Base-by-base conservation (phyloP, 306 rosid genomes). In the Sophora flavescens region DNA sequence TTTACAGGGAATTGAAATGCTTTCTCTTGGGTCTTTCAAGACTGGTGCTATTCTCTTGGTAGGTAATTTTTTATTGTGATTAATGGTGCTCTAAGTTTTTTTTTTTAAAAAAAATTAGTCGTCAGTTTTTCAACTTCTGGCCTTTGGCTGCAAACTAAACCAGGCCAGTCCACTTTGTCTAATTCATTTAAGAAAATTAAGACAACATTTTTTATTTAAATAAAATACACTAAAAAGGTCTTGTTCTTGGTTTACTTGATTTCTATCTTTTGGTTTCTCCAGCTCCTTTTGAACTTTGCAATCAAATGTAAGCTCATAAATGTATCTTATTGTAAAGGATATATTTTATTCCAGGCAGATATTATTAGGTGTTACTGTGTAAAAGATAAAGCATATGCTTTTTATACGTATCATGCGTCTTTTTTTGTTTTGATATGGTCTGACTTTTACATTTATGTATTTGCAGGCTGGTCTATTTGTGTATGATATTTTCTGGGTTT, bases 401-500 rank as follows among this genome's bases (percentile, higher is more conserved):
- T 58, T 54, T 2, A 8, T 44, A 33, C 22, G 36, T 47, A 36
- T 63, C 42, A 17, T 35, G 5, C 14, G 16, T 51, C 28, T 39
- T 70, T 73, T 16, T 57, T 39, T 39, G 44, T 58, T 18, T 48
- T 33, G 62, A 76, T 74, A 26, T 66, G 44, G 67, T 53, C 11
- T 87, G 48, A 66, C 79, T 38, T 65, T 10, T 70, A 14, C 8
- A 41, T 66, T 71, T 45, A 53, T 80, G 32, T 80, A 64, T 30
- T 62, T 78, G 63, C 89, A 96, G 99, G 94, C 94, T 44, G 99
- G 99, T 64, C 96, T 96, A 33, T 96, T 96, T 80, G 94, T 96
- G 8, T 96, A 96, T 57, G 98, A 96, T 82, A 93, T 96, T 68
- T 96, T 96, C 96, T 96, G 99, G 99, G 99, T 96, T 78, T 96